Evolutionary conservation across 495 filamentous ascomycete species (phyloP).

Genomic region (Cairneyella variabilis): DNA sequence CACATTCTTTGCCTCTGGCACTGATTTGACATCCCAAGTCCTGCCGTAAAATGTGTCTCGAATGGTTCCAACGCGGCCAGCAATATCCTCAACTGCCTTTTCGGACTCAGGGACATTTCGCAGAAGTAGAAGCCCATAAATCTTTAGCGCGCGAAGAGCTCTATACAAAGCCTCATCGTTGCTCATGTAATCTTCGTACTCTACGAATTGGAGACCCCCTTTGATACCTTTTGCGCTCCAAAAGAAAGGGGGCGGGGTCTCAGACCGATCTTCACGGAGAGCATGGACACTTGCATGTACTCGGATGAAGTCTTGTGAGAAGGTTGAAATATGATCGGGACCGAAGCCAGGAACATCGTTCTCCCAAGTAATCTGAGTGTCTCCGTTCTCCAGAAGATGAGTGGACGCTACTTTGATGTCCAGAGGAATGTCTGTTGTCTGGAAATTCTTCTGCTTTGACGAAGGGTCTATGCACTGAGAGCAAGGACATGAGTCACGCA

Average conservation of each 20-base stretch:
- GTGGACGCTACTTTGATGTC: conserved; percentile 39
- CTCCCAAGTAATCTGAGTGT: conserved; percentile 56
- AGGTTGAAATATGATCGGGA: conserved; percentile 46
- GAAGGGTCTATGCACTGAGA: conserved; percentile 66
- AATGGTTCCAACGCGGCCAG: conserved; percentile 64
- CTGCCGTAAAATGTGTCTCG: conserved; percentile 83
- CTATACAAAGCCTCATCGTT: conserved; percentile 45
- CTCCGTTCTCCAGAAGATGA: conserved; percentile 31
- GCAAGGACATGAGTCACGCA: conserved; percentile 78
- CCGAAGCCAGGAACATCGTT: conserved; percentile 50
- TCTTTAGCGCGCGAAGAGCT: conserved; percentile 50
- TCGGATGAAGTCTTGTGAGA: conserved; percentile 31
- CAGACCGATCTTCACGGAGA: neutral
- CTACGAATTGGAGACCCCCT: conserved; percentile 39
- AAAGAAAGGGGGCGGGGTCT: neutral
- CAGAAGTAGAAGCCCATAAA: conserved; percentile 69
- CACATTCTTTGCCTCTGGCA: conserved; percentile 78
- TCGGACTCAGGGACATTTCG: conserved; percentile 59
- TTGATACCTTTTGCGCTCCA: conserved; percentile 37
- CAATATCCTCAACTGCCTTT: conserved; percentile 61
- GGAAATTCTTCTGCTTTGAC: conserved; percentile 79
- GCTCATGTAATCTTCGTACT: conserved; percentile 68
- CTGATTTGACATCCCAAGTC: conserved; percentile 82
- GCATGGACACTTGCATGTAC: conserved; percentile 4
- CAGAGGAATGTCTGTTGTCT: conserved; percentile 64